Percentiles rank a stretch among this genome's conserved stretches.
Conservation (phyloP, 768 basidiomycete species). For the Neoboletus brunneissimus region DNA sequence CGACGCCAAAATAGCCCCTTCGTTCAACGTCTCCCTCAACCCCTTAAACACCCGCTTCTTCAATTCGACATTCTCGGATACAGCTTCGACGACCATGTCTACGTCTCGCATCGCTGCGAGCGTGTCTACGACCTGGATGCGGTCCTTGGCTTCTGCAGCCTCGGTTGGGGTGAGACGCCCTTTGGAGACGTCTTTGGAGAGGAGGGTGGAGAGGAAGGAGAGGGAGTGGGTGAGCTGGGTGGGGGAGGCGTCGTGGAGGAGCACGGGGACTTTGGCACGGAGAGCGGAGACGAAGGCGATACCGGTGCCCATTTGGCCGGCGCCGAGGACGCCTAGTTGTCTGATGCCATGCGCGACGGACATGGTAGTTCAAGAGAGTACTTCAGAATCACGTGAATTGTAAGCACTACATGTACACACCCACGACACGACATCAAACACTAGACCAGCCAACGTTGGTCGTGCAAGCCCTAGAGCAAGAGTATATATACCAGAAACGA, state of each 20-base stretch:
- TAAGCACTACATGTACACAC: neutral
- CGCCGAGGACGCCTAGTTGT: conserved; percentile 73
- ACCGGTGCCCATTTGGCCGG: conserved; percentile 89
- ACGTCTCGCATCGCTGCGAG: conserved; percentile 68
- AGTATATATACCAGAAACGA: conserved; percentile 16
- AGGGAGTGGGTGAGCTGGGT: conserved; percentile 74
- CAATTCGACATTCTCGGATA: conserved; percentile 76
- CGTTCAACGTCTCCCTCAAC: conserved; percentile 64
- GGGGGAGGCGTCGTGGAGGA: conserved; percentile 77
- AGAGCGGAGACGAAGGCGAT: conserved; percentile 87
- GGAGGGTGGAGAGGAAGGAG: conserved; percentile 71
- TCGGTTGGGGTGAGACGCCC: conserved; percentile 66
- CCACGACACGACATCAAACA: conserved; percentile 2
- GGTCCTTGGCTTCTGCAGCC: conserved; percentile 68
- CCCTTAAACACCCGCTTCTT: conserved; percentile 76
- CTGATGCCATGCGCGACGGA: conserved; percentile 69
- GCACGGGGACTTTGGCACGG: conserved; percentile 80
- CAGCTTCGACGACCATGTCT: conserved; percentile 94
- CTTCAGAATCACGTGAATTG: conserved; percentile 12
- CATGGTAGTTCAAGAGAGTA: conserved; percentile 12
- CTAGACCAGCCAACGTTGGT: conserved; percentile 19
- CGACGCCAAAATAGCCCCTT: conserved; percentile 78
- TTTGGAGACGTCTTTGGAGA: conserved; percentile 88
- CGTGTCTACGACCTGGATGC: conserved; percentile 61
- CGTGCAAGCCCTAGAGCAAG: conserved; percentile 8